A percentile compares a stretch with the other conserved stretches of the same genome.
phyloP scores from a whole-genome alignment of 2,329 filamentous ascomycete species.

The Nemania sp. region DNA sequence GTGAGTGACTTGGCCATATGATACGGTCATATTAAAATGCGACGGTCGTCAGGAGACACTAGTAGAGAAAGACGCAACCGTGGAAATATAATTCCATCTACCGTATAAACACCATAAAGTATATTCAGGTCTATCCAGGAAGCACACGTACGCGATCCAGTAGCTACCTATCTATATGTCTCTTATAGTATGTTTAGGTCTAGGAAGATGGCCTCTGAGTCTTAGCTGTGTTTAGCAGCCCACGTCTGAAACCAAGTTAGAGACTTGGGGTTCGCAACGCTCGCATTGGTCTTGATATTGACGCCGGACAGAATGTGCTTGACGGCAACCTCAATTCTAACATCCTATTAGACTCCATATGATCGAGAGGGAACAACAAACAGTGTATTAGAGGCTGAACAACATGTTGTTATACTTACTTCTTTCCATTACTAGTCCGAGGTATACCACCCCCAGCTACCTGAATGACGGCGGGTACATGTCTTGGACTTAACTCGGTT shows the following conservation, averaged over 20 bases:
- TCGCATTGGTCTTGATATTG: slow-evolving; percentile 85
- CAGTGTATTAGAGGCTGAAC: too few relatives aligned
- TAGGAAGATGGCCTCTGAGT: background rate
- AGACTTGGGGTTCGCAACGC: slow-evolving; percentile 88
- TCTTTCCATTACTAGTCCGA: slow-evolving; percentile 93
- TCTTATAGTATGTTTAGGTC: background rate
- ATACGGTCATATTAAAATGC: too few relatives aligned
- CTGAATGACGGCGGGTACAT: slow-evolving; percentile 84
- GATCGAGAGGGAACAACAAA: too few relatives aligned
- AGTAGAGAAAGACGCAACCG: too few relatives aligned
- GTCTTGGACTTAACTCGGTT: slow-evolving; percentile 80
- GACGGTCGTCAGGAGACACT: too few relatives aligned
- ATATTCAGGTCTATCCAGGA: too few relatives aligned
- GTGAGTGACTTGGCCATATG: too few relatives aligned
- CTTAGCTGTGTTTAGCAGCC: slow-evolving; percentile 49
- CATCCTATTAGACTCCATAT: slow-evolving; percentile 14
- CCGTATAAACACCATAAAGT: background rate
- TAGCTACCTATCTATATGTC: too few relatives aligned
- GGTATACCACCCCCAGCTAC: slow-evolving; percentile 81
- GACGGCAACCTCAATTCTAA: slow-evolving; percentile 86
- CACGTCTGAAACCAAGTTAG: slow-evolving; percentile 86
- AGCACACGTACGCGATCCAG: too few relatives aligned
- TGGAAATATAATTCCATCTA: too few relatives aligned
- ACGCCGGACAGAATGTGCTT: slow-evolving; percentile 93
- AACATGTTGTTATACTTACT: slow-evolving; percentile 63